These are phyloP conservation scores for Saccharomycopsis capsularis DNA, from an alignment of 805 yeast genomes.

Conservation along the genomic window DNA sequence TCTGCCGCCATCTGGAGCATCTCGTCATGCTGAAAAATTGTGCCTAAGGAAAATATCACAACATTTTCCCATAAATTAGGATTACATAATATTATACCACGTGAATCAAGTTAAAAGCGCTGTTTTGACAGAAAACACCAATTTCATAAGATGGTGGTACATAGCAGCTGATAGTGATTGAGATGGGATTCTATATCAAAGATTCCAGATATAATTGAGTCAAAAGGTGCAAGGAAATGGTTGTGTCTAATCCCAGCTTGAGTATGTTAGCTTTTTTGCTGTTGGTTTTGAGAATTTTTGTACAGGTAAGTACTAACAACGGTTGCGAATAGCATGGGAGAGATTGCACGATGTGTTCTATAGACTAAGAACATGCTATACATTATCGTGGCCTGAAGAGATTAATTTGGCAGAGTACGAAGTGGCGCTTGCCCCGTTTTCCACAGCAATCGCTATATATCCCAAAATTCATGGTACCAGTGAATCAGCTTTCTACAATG, in stretches of 20 bases:
- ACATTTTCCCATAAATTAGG: no score
- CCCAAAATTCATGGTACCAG: constrained; percentile 25
- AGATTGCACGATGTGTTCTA: constrained; percentile 65
- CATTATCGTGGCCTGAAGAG: constrained; percentile 41
- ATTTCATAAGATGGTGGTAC: no score
- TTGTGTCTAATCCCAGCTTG: constrained; percentile 15
- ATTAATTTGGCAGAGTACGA: constrained; percentile 35
- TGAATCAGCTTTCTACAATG: constrained; percentile 13
- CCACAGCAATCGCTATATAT: constrained; percentile 50
- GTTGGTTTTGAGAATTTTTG: neutral
- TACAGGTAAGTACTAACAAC: neutral
- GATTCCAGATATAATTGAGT: no score
- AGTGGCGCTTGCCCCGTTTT: constrained; percentile 44
- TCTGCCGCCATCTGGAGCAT: no score
- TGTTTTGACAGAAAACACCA: no score
- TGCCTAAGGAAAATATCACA: no score
- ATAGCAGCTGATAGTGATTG: no score
- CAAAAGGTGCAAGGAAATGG: no score
- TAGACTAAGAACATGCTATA: constrained; percentile 51
- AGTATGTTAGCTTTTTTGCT: neutral
- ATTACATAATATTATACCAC: no score
- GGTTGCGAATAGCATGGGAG: constrained; percentile 55
- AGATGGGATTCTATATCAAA: no score
- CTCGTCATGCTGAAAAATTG: no score
- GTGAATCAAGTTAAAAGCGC: no score